Evolutionary conservation across 345 rosid genomes (phyloP), one percentile per base, ranked within the genome.

Genomic region (Eucalyptus curtisii): DNA sequence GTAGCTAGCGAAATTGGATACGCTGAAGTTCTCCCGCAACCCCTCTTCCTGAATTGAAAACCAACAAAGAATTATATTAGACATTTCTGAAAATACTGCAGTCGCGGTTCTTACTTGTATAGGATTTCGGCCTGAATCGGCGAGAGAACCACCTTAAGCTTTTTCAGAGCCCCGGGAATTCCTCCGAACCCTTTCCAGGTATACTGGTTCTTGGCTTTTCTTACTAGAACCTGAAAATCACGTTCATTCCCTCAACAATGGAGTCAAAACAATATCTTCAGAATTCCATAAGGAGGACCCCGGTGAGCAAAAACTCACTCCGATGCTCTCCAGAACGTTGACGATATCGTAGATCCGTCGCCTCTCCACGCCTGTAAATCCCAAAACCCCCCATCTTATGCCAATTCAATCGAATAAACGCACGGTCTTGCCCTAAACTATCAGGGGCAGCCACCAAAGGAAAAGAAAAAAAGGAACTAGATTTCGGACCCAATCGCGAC

Each of bases 311-410:
- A 89, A 92, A 85, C 96, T 93, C 89, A 97, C 99, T 86, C 98
- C 98, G 81, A 97, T 95, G 89, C 98, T 96, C 93, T 97, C 99
- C 82, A 97, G 88, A 44, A 97, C 95, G 80, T 97, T 97, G 82
- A 97, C 99, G 50, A 97, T 96, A 87, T 97, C 99, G 33, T 97
- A 97, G 91, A 97, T 96, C 86, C 99, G 93, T 80, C 99, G 94
- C 61, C 99, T 93, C 90, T 96, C 99, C 40, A 97, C 98, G 27
- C 98, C 99, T 97, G 89, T 85, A 88, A 55, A 86, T 31, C 50
- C 82, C 82, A 76, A 71, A 76, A 24, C 13, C 8, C 47, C 82
- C 68, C 25, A 52, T 76, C 8, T 20, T 2, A 76, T 40, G 82
- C 82, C 27, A 37, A 37, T 20, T 55, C 59, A 59, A 55, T 37